Evolutionary conservation across 148 eudicot species (phyloP).

Genomic region (Pouteria glomerata): DNA sequence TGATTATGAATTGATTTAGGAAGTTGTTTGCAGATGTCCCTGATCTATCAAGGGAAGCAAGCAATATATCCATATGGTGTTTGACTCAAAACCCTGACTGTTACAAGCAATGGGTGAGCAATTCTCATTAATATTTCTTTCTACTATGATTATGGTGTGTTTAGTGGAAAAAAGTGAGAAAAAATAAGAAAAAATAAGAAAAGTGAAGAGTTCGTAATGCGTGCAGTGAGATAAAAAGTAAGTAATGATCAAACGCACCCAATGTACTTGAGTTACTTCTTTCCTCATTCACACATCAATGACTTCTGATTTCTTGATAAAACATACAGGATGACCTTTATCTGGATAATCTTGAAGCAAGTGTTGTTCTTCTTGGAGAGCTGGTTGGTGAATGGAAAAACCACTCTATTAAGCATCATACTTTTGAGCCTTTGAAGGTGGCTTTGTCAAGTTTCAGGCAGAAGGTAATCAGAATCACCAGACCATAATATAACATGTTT

Average conservation of each 20-base stretch:
- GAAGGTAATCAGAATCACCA: conserved; percentile 31
- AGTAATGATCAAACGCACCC: too few species aligned
- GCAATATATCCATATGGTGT: conserved; percentile 43
- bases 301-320: neutral
- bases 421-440: conserved; percentile 26
- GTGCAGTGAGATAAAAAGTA: too few species aligned
- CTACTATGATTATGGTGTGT: too few species aligned
- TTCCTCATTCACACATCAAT: neutral
- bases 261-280: neutral
- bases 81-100: conserved; percentile 51
- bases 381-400: conserved; percentile 37
- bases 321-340: conserved; percentile 44
- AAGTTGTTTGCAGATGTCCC: conserved; percentile 30
- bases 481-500: neutral
- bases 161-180: too few species aligned
- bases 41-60: conserved; percentile 50
- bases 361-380: conserved; percentile 41
- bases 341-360: conserved; percentile 41
- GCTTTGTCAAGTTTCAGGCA: conserved; percentile 40
- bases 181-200: too few species aligned
- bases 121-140: neutral
- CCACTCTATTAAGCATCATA: conserved; percentile 30
- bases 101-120: conserved; percentile 61
- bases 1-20: neutral
- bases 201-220: too few species aligned